These are phyloP conservation scores for Naganishia sp. DNA, from an alignment of 1,284 basidiomycete genomes.

Conservation along the genomic window DNA sequence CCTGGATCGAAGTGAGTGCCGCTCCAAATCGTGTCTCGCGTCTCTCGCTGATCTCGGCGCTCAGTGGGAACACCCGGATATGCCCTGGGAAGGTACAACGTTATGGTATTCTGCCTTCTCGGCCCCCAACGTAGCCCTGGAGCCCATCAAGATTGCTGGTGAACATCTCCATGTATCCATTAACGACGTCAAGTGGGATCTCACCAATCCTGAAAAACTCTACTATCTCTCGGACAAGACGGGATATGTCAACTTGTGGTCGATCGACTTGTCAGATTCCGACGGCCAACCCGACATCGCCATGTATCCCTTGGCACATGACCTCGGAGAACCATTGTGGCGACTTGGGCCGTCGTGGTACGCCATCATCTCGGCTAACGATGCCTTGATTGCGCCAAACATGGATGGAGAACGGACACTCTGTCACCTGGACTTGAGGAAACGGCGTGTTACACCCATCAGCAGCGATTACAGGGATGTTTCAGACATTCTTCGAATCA, in stretches of 20 bases:
- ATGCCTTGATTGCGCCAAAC: constrained; percentile 35
- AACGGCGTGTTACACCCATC: constrained; percentile 33
- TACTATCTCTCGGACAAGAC: constrained; percentile 49
- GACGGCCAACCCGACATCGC: constrained; percentile 27
- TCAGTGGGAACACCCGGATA: constrained; percentile 52
- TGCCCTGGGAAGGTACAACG: constrained; percentile 53
- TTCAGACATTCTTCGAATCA: constrained; percentile 34
- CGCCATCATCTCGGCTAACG: constrained; percentile 32
- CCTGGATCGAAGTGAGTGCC: constrained; percentile 43
- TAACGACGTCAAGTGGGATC: constrained; percentile 29
- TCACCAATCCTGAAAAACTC: constrained; percentile 35
- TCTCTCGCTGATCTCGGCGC: not conserved
- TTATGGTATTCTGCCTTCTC: constrained; percentile 43
- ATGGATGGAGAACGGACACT: constrained; percentile 32
- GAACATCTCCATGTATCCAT: constrained; percentile 21
- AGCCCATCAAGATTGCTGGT: constrained; percentile 28
- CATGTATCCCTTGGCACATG: constrained; percentile 31
- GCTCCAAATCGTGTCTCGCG: not conserved
- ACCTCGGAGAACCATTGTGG: constrained; percentile 42
- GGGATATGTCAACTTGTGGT: constrained; percentile 38
- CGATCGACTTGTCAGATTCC: constrained; percentile 14
- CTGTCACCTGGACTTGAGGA: constrained; percentile 35
- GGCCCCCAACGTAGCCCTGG: not conserved
- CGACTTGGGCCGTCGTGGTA: constrained; percentile 39
- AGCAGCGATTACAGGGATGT: constrained; percentile 36